These are phyloP conservation scores for Fusarium phyllophilum DNA, from an alignment of 2,329 filamentous ascomycete genomes.

Conservation along the genomic window DNA sequence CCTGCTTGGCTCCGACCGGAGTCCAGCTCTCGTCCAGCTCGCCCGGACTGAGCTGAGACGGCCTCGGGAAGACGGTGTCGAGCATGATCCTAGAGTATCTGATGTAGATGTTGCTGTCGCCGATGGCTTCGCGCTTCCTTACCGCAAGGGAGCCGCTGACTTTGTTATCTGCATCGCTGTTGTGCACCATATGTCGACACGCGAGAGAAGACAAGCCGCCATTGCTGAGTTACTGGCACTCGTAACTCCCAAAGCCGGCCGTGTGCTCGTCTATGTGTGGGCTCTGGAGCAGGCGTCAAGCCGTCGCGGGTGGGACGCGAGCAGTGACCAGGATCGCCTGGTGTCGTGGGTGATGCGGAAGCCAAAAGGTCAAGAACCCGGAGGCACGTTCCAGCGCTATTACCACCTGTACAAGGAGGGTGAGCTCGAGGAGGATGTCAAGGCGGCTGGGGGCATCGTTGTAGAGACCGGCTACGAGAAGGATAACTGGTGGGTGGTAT, in stretches of 20 bases:
- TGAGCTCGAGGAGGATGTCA: slow-evolving; percentile 85
- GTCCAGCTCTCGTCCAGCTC: slow-evolving; percentile 64
- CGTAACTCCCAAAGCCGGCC: slow-evolving; percentile 69
- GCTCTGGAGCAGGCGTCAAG: slow-evolving; percentile 91
- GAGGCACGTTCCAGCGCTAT: slow-evolving; percentile 83
- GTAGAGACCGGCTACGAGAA: slow-evolving; percentile 89
- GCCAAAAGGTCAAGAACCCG: slow-evolving; percentile 46
- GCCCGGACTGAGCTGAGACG: slow-evolving; percentile 50
- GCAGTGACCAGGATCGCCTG: slow-evolving; percentile 87
- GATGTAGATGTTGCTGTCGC: slow-evolving; percentile 79
- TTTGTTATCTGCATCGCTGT: slow-evolving; percentile 96
- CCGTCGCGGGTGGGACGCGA: slow-evolving; percentile 87
- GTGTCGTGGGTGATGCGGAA: slow-evolving; percentile 87
- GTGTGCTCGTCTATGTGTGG: slow-evolving; percentile 90
- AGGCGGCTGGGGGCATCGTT: slow-evolving; percentile 77
- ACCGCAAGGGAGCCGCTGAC: slow-evolving; percentile 70
- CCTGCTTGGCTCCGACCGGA: slow-evolving; percentile 88
- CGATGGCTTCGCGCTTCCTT: slow-evolving; percentile 85
- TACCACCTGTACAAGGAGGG: slow-evolving; percentile 92
- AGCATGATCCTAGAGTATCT: slow-evolving; percentile 22
- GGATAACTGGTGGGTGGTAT: slow-evolving; percentile 97
- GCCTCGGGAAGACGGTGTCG: slow-evolving; percentile 24
- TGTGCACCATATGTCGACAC: slow-evolving; percentile 90
- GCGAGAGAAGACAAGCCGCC: slow-evolving; percentile 75
- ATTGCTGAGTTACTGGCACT: slow-evolving; percentile 76